Evolutionary conservation across 2,329 filamentous ascomycete species (phyloP).

Genomic region (Aspergillus pseudoglaucus): DNA sequence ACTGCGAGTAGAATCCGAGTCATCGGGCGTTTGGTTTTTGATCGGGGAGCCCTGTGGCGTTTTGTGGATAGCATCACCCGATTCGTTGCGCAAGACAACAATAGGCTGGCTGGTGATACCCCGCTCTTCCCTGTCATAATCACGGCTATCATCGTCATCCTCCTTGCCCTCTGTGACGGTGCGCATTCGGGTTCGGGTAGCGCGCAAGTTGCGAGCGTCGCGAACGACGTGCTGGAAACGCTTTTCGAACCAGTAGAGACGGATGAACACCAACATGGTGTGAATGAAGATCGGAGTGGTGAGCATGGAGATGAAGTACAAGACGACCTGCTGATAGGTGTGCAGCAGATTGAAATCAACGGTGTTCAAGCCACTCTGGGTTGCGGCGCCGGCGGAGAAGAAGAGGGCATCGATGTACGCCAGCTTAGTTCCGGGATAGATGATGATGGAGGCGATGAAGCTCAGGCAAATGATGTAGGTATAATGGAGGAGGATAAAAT

Average conservation of each 20-base stretch:
- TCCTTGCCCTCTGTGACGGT: constrained; percentile 43
- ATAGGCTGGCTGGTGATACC: constrained; percentile 34
- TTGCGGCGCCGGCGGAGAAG: constrained; percentile 77
- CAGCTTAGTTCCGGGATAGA: constrained; percentile 62
- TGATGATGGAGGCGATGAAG: constrained; percentile 67
- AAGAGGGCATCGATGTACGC: constrained; percentile 82
- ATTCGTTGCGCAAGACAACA: constrained; percentile 30
- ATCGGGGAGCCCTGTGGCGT: constrained; percentile 8
- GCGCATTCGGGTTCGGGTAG: constrained; percentile 55
- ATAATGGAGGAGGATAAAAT: constrained; percentile 49
- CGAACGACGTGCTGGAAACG: constrained; percentile 78
- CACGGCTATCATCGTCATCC: constrained; percentile 37
- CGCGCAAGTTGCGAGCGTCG: constrained; percentile 62
- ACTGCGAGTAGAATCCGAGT: constrained; percentile 15
- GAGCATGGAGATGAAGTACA: constrained; percentile 65
- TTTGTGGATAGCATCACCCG: constrained; percentile 21
- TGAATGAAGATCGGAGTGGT: constrained; percentile 81
- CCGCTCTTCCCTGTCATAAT: constrained; percentile 27
- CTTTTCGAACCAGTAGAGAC: constrained; percentile 97
- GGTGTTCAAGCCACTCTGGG: constrained; percentile 89
- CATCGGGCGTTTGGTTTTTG: constrained; percentile 17
- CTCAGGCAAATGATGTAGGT: constrained; percentile 70
- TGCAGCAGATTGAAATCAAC: constrained; percentile 58
- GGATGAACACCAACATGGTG: constrained; percentile 79
- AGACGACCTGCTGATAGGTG: constrained; percentile 65